A percentile compares a stretch with the other conserved stretches of the same genome.
These are phyloP conservation scores for Talaromyces islandicus DNA, from an alignment of 2,329 filamentous ascomycete species.

Conservation along the genomic window DNA sequence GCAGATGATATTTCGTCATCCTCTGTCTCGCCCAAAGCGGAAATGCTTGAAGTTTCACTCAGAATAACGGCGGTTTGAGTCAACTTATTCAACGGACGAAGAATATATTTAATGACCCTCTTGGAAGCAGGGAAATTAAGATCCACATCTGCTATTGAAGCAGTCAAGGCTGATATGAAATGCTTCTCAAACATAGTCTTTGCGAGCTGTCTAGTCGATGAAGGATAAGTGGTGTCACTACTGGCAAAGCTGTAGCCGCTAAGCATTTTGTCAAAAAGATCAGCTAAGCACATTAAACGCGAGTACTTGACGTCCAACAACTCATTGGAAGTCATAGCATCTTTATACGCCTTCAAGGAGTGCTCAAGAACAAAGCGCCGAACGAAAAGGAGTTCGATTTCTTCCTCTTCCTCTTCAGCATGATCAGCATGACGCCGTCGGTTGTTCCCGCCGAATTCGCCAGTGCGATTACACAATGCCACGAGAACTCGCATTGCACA, in stretches of 20 bases:
- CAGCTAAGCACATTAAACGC: slow-evolving; percentile 77
- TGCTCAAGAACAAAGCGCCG: slow-evolving; percentile 94
- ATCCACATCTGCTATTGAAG: slow-evolving; percentile 90
- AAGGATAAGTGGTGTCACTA: slow-evolving; percentile 39
- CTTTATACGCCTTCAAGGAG: slow-evolving; percentile 83
- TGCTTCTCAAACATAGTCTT: slow-evolving; percentile 99
- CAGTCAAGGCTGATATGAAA: slow-evolving; percentile 80
- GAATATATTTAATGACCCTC: slow-evolving; percentile 90
- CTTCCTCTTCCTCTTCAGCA: slow-evolving; percentile 34
- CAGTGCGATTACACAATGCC: slow-evolving; percentile 80
- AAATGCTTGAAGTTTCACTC: slow-evolving; percentile 73
- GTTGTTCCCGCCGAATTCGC: slow-evolving; percentile 62
- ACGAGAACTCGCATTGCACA: slow-evolving; percentile 85
- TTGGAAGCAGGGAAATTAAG: slow-evolving; percentile 91
- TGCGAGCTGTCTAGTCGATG: slow-evolving; percentile 74
- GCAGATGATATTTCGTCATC: slow-evolving; percentile 85
- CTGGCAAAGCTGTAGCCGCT: slow-evolving; percentile 67
- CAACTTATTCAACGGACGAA: slow-evolving; percentile 79
- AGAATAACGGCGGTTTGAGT: slow-evolving; percentile 82
- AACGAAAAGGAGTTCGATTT: slow-evolving; percentile 67
- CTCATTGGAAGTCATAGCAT: slow-evolving; percentile 73
- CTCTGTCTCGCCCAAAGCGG: slow-evolving; percentile 60
- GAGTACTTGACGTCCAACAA: slow-evolving; percentile 80
- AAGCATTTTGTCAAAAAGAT: slow-evolving; percentile 90
- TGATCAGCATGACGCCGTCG: slow-evolving; percentile 45